These are phyloP conservation scores for Paraphoma sp. DNA, from an alignment of 2,329 filamentous ascomycete genomes.

Conservation along the genomic window DNA sequence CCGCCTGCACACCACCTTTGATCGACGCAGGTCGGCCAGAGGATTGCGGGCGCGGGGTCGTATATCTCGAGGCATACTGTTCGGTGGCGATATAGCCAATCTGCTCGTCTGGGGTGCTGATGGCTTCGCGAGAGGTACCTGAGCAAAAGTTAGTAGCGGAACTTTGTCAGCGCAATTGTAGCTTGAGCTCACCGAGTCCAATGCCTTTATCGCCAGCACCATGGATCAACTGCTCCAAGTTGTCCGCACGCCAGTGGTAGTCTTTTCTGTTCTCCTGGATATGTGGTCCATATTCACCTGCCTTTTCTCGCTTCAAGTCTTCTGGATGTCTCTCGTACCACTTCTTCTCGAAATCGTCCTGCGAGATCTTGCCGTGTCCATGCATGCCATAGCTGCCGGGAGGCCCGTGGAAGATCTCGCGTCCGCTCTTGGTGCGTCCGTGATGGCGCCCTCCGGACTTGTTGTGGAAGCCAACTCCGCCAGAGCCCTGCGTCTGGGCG, in stretches of 20 bases:
- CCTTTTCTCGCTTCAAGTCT: conserved; percentile 74
- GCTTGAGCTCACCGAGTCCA: conserved; percentile 58
- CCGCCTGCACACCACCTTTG: conserved; percentile 51
- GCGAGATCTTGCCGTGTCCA: conserved; percentile 77
- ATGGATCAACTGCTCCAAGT: conserved; percentile 88
- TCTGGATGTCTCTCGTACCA: conserved; percentile 96
- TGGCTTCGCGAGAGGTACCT: conserved; percentile 70
- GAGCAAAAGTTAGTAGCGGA: conserved; percentile 50
- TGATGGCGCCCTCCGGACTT: conserved; percentile 61
- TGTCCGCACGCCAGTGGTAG: conserved; percentile 86
- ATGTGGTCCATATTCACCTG: conserved; percentile 66
- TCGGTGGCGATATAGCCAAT: conserved; percentile 88
- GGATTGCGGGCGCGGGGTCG: conserved; percentile 68
- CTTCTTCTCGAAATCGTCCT: conserved; percentile 85
- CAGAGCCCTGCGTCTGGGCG: conserved; percentile 39
- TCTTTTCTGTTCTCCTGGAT: conserved; percentile 69
- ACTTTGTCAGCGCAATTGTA: not conserved
- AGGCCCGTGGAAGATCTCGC: conserved; percentile 73
- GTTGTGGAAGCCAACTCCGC: conserved; percentile 61
- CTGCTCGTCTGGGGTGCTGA: conserved; percentile 86
- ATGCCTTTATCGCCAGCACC: conserved; percentile 60
- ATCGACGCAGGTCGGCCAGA: conserved; percentile 54
- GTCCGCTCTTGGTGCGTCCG: conserved; percentile 72
- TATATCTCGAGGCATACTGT: conserved; percentile 78
- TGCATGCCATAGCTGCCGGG: conserved; percentile 93